These are phyloP conservation scores for Aurifilum marmelostoma DNA, from an alignment of 2,329 filamentous ascomycete species.

Conservation along the genomic window DNA sequence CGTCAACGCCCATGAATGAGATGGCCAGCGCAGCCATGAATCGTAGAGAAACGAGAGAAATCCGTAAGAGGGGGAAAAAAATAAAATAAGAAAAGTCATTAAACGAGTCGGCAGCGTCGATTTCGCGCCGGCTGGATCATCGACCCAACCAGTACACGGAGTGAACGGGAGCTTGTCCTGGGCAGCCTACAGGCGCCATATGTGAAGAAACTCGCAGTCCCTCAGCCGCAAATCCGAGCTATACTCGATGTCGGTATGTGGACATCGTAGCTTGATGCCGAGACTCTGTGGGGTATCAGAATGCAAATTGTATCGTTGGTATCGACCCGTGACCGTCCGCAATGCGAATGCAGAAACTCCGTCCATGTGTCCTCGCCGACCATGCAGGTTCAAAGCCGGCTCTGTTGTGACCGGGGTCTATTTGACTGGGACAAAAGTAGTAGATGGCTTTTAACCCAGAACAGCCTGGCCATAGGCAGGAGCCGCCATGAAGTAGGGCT, in stretches of 20 bases:
- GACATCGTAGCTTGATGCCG: constrained; percentile 19
- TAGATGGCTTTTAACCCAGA: constrained; percentile 45
- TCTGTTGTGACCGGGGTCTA: neutral
- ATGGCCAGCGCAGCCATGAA: constrained; percentile 28
- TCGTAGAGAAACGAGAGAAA: constrained; percentile 33
- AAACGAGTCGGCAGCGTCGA: constrained; percentile 21
- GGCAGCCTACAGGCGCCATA: neutral
- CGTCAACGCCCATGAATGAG: constrained; percentile 27
- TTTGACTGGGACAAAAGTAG: neutral
- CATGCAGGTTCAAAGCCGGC: constrained; percentile 4
- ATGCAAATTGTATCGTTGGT: constrained; percentile 30
- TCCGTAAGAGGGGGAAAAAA: constrained; percentile 32
- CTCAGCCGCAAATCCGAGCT: neutral
- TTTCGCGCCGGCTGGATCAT: neutral
- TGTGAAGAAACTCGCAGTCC: neutral
- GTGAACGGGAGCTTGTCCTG: neutral
- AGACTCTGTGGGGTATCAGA: constrained; percentile 30
- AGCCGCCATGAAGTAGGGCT: constrained; percentile 49
- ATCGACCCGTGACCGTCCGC: constrained; percentile 28
- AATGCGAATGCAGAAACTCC: constrained; percentile 27
- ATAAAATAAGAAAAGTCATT: constrained; percentile 28
- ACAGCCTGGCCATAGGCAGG: constrained; percentile 59
- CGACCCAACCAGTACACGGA: neutral
- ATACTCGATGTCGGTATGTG: neutral
- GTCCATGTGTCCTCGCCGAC: constrained; percentile 19